phyloP scores from a whole-genome alignment of 257 asterid species.

The Eucommia ulmoides region DNA sequence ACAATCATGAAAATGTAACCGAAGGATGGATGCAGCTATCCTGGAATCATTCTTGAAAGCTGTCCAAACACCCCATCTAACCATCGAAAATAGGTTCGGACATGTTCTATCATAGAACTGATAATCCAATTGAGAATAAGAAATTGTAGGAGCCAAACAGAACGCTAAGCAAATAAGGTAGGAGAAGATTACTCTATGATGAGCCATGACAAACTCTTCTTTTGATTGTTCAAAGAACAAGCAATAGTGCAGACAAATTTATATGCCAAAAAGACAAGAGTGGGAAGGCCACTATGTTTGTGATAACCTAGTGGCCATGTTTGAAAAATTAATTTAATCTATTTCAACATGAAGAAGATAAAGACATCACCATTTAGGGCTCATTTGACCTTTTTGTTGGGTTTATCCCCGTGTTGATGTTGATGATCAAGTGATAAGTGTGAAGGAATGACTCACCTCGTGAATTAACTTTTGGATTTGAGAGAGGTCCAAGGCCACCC shows the following conservation, averaged over 20 bases:
- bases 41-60: constrained; percentile 43
- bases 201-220: background rate
- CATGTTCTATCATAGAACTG: constrained; percentile 50
- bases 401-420: too few relatives aligned
- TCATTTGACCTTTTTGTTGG: too few relatives aligned
- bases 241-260: constrained; percentile 20
- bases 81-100: constrained; percentile 31
- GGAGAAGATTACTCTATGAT: constrained; percentile 4
- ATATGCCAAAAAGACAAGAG: constrained; percentile 26
- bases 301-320: constrained; percentile 25
- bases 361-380: constrained; percentile 5
- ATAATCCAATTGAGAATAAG: constrained; percentile 19
- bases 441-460: too few relatives aligned
- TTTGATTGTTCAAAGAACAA: constrained; percentile 7
- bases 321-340: constrained; percentile 1
- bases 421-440: too few relatives aligned
- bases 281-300: constrained; percentile 47
- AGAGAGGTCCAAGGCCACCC: too few relatives aligned
- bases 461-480: too few relatives aligned
- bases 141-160: constrained; percentile 4
- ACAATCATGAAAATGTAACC: constrained; percentile 69
- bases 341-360: constrained; percentile 11
- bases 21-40: constrained; percentile 67
- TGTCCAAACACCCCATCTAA: constrained; percentile 43
- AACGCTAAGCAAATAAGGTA: constrained; percentile 9